Evolutionary conservation across 371 early-diverging fungal genomes (phyloP).

Genomic region (Mortierella sp.): DNA sequence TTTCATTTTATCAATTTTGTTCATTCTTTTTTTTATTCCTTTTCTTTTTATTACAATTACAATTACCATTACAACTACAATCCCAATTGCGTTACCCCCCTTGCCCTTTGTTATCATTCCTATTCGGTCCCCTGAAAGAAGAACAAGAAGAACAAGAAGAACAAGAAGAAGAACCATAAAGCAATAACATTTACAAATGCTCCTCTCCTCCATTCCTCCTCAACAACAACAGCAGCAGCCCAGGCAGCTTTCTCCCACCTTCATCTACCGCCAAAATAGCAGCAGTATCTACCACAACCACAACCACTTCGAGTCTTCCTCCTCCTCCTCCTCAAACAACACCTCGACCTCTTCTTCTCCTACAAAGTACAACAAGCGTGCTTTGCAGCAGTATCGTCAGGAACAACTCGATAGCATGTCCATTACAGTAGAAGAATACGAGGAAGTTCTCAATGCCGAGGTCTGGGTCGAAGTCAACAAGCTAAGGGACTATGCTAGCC

Average conservation of each 20-base stretch:
- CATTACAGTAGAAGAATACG: constrained; percentile 78
- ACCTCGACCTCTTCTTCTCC: constrained; percentile 41
- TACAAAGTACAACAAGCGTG: constrained; percentile 53
- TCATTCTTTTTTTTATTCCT: neutral
- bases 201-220: constrained; percentile 48
- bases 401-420: constrained; percentile 57
- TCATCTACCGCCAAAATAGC: constrained; percentile 40
- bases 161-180: too few relatives aligned
- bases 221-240: constrained; percentile 51
- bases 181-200: constrained; percentile 23
- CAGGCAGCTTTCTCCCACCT: constrained; percentile 26
- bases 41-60: constrained; percentile 1
- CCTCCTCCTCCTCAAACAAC: constrained; percentile 9
- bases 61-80: neutral
- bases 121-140: neutral
- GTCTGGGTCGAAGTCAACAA: constrained; percentile 89
- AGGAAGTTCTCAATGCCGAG: constrained; percentile 88
- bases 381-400: constrained; percentile 52
- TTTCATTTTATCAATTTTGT: neutral
- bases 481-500: constrained; percentile 82
- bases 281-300: constrained; percentile 19
- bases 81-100: neutral
- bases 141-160: neutral
- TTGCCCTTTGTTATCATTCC: neutral
- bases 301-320: constrained; percentile 24